Evolutionary conservation across 2,329 filamentous ascomycete genomes (phyloP).

Genomic region (Sclerotinia spermophila): DNA sequence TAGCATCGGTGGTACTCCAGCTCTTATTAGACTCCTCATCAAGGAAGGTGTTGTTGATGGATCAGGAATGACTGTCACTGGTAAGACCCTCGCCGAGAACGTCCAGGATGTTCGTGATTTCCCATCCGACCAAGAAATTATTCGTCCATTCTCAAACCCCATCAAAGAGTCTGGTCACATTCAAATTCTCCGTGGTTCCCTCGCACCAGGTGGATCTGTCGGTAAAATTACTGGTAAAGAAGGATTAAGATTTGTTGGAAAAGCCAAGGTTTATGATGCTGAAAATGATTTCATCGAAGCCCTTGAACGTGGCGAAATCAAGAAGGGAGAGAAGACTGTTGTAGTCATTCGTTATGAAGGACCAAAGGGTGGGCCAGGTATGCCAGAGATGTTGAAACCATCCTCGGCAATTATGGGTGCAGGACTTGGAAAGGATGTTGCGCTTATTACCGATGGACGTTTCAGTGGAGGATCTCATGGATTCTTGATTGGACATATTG

Average conservation of each 20-base stretch:
- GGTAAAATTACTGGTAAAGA: slow-evolving; percentile 78
- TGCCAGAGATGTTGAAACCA: slow-evolving; percentile 73
- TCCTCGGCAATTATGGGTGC: slow-evolving; percentile 71
- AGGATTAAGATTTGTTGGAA: slow-evolving; percentile 63
- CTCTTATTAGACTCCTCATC: slow-evolving; percentile 55
- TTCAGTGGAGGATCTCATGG: slow-evolving; percentile 58
- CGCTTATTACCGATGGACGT: slow-evolving; percentile 68
- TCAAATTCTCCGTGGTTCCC: slow-evolving; percentile 66
- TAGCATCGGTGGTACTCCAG: slow-evolving; percentile 54
- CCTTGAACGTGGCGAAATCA: slow-evolving; percentile 64
- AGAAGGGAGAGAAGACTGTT: slow-evolving; percentile 73
- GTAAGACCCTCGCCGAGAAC: slow-evolving; percentile 56
- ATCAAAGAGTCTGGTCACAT: slow-evolving; percentile 71
- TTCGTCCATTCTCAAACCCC: slow-evolving; percentile 63
- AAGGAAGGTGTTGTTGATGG: slow-evolving; percentile 57
- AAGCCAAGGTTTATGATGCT: slow-evolving; percentile 65
- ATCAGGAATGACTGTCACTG: slow-evolving; percentile 57
- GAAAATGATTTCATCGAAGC: slow-evolving; percentile 67
- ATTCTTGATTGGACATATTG: slow-evolving; percentile 60
- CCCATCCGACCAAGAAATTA: slow-evolving; percentile 66
- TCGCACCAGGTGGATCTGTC: slow-evolving; percentile 67
- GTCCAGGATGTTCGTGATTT: slow-evolving; percentile 58
- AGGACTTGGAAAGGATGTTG: slow-evolving; percentile 65
- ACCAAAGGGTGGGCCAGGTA: slow-evolving; percentile 69
- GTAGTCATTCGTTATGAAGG: slow-evolving; percentile 74